Evolutionary conservation across 192 early-diverging fungal genomes (phyloP), one percentile per base, ranked within the genome.

Genomic region (Coemansia sp.): DNA sequence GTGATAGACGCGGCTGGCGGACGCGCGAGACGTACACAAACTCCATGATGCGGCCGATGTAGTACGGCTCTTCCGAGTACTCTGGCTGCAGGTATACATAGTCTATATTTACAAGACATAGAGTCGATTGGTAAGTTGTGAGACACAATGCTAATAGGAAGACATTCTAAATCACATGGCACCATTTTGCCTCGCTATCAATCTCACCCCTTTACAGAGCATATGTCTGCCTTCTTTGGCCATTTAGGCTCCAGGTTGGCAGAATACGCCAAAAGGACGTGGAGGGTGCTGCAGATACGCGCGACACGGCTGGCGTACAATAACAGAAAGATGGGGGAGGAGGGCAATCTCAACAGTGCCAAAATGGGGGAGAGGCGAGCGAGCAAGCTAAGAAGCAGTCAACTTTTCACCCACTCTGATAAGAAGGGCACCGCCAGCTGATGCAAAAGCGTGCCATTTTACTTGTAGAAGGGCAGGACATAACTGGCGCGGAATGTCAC

Each of bases 1-100:
- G 14, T 36, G 72, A 40, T 14, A 86, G 70, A 69, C 81, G 87
- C 37, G 78, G 72, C 48, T 83, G 79, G 29, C 86, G 86, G 6
- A 77, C 74, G 46, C 73, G 81, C 48, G 76, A 54, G 42, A 78
- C 76, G 31, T 75, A 78, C 29, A 81, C 73, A 71, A 95, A 92
- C 73, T 91, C 89, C 89, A 93, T 89, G 63, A 95, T 77, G 11
- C 93, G 87, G 3, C 91, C 93, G 40, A 95, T 89, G 65, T 89
- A 91, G 62, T 87, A 91, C 56, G 90, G 84, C 56, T 94, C 93
- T 8, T 90, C 89, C 9, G 86, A 71, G 66, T 87, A 84, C 64
- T 92, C 91, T 48, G 90, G 87, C 21, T 87, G 85, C 69, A 93
- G 68, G 66, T 92, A 92, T 19, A 93, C 91, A 82, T 88, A 89